A percentile compares a stretch with the other conserved stretches of the same genome.
Evolutionary conservation across 208 protist genomes (phyloP).

Genomic region (Polymyxa betae): DNA sequence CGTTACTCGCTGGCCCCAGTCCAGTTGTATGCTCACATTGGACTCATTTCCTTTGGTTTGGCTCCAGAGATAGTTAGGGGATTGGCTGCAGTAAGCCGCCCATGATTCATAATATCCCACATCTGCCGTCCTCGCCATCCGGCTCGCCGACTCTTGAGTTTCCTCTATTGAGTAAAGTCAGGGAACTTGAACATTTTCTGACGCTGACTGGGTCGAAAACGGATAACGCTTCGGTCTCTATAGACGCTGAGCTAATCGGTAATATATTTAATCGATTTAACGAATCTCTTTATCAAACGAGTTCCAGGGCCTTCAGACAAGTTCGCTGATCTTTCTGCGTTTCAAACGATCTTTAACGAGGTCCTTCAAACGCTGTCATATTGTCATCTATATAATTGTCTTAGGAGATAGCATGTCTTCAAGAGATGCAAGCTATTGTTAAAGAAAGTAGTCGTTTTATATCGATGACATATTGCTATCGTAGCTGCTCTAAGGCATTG

Average conservation of each 20-base stretch:
- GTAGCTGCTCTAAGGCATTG: constrained; percentile 25
- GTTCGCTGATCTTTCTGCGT: neutral
- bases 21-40: too few relatives aligned
- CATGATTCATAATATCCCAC: too few relatives aligned
- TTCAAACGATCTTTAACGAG: neutral
- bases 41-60: too few relatives aligned
- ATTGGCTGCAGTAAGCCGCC: too few relatives aligned
- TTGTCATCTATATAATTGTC: neutral
- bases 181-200: too few relatives aligned
- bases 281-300: neutral
- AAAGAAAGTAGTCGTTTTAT: constrained; percentile 19
- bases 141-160: too few relatives aligned
- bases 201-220: too few relatives aligned
- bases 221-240: neutral
- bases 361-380: neutral
- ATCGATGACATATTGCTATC: constrained; percentile 32
- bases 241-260: constrained; percentile 28
- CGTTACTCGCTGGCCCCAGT: too few relatives aligned
- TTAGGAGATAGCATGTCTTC: neutral
- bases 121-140: too few relatives aligned
- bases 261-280: neutral
- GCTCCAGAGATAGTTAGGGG: too few relatives aligned
- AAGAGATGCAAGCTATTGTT: neutral
- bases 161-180: too few relatives aligned
- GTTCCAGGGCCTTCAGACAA: neutral